Percentiles rank a stretch among this genome's conserved stretches.
phyloP scores from a whole-genome alignment of 2,329 filamentous ascomycete species.

The Talaromyces rugulosus region DNA sequence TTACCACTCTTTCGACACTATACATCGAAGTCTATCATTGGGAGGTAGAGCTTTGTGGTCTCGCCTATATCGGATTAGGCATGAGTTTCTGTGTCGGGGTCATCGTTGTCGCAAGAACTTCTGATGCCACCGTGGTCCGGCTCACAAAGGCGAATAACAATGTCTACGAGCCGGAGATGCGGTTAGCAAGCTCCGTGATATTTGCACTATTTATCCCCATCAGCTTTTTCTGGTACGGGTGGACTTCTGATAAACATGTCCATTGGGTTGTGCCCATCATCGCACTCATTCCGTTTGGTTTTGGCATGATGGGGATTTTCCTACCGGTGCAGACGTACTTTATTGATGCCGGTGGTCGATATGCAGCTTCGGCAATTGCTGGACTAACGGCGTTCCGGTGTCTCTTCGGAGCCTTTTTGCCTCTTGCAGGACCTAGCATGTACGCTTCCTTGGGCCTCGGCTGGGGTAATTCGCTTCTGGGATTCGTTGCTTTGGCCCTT shows the following conservation, averaged over 20 bases:
- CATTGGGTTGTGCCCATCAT: conserved; percentile 57
- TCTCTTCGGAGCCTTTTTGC: conserved; percentile 53
- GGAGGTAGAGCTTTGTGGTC: conserved; percentile 37
- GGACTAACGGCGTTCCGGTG: conserved; percentile 50
- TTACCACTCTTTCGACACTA: conserved; percentile 52
- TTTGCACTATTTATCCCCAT: conserved; percentile 5
- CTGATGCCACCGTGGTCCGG: conserved; percentile 10
- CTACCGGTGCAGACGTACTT: conserved; percentile 55
- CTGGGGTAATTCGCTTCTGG: conserved; percentile 50
- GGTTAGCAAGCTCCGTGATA: conserved; percentile 7
- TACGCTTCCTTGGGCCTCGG: conserved; percentile 40
- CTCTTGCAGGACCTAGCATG: conserved; percentile 53
- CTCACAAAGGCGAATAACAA: conserved; percentile 6
- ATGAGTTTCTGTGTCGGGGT: conserved; percentile 31
- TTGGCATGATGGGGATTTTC: conserved; percentile 46
- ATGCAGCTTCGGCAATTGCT: conserved; percentile 44
- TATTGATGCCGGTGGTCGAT: conserved; percentile 47
- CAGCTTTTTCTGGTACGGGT: conserved; percentile 53
- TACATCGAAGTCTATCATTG: conserved; percentile 52
- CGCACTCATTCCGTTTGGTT: conserved; percentile 49
- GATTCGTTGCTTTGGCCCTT: conserved; percentile 49
- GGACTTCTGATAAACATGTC: conserved; percentile 45
- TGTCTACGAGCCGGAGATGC: conserved; percentile 14
- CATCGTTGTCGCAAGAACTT: conserved; percentile 10
- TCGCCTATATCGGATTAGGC: conserved; percentile 49